Percentiles rank a stretch among this genome's conserved stretches.
phyloP scores from a whole-genome alignment of 1,139 yeast species.

The Taphrina betulina region DNA sequence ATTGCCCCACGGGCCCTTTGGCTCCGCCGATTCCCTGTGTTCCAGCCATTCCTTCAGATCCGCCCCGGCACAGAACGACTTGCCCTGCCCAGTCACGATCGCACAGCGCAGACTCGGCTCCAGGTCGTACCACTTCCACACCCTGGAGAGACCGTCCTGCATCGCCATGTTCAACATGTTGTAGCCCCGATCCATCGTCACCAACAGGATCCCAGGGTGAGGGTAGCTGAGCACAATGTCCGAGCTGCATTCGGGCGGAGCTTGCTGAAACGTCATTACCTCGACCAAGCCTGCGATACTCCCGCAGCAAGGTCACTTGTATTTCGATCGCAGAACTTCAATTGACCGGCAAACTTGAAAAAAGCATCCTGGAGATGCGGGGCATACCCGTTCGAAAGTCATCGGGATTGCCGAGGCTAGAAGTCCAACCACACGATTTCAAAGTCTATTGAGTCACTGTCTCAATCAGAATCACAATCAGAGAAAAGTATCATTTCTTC shows the following conservation, averaged over 20 bases:
- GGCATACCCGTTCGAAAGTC: too few relatives aligned
- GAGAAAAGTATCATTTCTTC: too few relatives aligned
- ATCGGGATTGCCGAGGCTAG: too few relatives aligned
- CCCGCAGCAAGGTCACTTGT: too few relatives aligned
- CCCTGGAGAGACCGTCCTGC: conserved; percentile 26
- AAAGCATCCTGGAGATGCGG: too few relatives aligned
- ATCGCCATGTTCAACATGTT: conserved; percentile 33
- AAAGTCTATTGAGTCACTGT: too few relatives aligned
- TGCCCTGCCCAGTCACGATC: conserved; percentile 43
- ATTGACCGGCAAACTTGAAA: too few relatives aligned
- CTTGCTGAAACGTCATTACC: too few relatives aligned
- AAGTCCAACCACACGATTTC: too few relatives aligned
- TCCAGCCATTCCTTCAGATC: conserved; percentile 42
- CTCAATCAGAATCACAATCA: too few relatives aligned
- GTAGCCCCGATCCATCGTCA: conserved; percentile 31
- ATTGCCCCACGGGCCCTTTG: conserved; percentile 13
- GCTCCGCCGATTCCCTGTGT: conserved; percentile 1
- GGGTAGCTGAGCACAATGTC: conserved; percentile 21
- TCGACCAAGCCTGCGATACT: too few relatives aligned
- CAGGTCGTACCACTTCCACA: conserved; percentile 41
- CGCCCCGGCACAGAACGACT: conserved; percentile 44
- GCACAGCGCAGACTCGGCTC: conserved; percentile 41
- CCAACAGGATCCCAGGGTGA: conserved; percentile 16
- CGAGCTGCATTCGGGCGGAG: background rate
- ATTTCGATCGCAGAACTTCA: too few relatives aligned